Conservation (phyloP, 768 basidiomycete species). For the Lentinula sp. region DNA sequence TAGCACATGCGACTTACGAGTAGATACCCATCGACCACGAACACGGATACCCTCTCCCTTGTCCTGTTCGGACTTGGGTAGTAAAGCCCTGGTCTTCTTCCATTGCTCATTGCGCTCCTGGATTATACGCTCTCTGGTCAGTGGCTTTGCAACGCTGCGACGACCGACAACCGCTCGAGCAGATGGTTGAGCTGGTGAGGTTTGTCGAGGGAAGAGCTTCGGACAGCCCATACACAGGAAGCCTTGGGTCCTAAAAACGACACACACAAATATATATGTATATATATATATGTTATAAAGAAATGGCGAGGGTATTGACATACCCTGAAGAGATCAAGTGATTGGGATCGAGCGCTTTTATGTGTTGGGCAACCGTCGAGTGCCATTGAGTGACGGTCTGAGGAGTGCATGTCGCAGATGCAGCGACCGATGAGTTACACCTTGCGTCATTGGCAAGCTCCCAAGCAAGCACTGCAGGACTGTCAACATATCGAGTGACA, state of each 20-base stretch:
- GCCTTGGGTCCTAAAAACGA: constrained; percentile 37
- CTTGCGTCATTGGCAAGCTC: constrained; percentile 66
- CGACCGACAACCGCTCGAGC: constrained; percentile 32
- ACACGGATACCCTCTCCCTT: constrained; percentile 36
- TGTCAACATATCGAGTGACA: constrained; percentile 49
- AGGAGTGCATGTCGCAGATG: constrained; percentile 38
- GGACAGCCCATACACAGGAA: constrained; percentile 53
- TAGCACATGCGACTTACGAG: constrained; percentile 28
- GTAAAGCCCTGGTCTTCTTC: constrained; percentile 34
- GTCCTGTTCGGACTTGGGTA: constrained; percentile 8
- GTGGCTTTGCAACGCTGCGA: constrained; percentile 27
- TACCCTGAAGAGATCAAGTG: constrained; percentile 63
- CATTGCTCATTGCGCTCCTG: constrained; percentile 41
- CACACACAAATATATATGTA: background rate
- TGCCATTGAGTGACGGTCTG: constrained; percentile 56
- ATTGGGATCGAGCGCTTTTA: constrained; percentile 48
- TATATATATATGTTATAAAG: background rate
- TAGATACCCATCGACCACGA: constrained; percentile 55
- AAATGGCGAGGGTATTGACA: constrained; percentile 10
- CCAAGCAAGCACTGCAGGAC: constrained; percentile 49
- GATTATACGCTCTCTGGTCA: constrained; percentile 42
- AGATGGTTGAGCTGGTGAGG: constrained; percentile 32
- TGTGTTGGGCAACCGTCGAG: constrained; percentile 33
- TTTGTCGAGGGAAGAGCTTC: constrained; percentile 41
- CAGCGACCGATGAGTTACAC: constrained; percentile 49